Conservation (phyloP, 2,329 filamentous ascomycete species). For the Stagonosporopsis vannaccii region DNA sequence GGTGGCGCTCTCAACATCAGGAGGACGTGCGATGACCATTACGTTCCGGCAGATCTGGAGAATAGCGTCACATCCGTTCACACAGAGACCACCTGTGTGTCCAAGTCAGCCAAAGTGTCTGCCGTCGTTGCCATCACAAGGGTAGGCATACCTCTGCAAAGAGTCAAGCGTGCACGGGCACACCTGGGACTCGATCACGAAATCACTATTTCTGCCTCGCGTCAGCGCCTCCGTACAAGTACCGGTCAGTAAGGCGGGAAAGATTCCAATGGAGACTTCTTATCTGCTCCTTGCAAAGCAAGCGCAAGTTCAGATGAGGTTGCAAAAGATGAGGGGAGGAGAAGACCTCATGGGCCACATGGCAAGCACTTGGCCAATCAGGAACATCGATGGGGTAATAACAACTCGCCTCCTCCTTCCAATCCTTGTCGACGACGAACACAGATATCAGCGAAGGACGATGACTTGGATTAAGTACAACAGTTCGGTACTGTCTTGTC, state of each 20-base stretch:
- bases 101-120: constrained; percentile 1
- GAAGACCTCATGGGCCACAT: constrained; percentile 17
- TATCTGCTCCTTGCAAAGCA: not conserved
- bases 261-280: not conserved
- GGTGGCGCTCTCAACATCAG: constrained; percentile 14
- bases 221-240: no score
- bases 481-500: not conserved
- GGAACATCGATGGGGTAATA: constrained; percentile 20
- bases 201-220: not conserved
- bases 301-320: constrained; percentile 10
- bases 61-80: not conserved
- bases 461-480: not conserved
- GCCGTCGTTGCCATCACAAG: not conserved
- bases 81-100: not conserved
- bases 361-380: constrained; percentile 16
- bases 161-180: constrained; percentile 6
- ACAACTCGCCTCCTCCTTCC: constrained; percentile 8
- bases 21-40: not conserved
- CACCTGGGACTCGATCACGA: not conserved
- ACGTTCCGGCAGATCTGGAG: no score
- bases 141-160: not conserved
- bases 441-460: not conserved
- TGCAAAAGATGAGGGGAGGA: constrained; percentile 13
- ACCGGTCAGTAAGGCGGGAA: not conserved
- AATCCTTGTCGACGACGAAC: constrained; percentile 6